Percentiles rank a stretch among this genome's conserved stretches.
Conservation (phyloP, 23 red algal genomes). For the Pyropia yezoensis region DNA sequence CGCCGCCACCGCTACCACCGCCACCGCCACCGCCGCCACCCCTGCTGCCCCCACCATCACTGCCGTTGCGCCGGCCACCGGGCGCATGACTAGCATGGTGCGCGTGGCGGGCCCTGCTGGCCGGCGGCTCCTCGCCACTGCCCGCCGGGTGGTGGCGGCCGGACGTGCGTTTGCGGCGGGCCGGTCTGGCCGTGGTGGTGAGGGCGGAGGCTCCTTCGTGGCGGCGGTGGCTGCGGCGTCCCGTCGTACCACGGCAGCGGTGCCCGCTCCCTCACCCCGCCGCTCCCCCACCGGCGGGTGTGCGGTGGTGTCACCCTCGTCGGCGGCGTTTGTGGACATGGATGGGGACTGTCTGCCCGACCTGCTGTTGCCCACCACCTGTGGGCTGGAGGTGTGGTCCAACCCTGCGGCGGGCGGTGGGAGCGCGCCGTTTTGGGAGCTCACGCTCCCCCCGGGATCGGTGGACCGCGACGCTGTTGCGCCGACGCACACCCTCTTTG, state of each 20-base stretch:
- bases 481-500: conserved; percentile 12
- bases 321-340: conserved; percentile 69
- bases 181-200: too few species aligned
- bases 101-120: too few species aligned
- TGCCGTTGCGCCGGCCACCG: background rate
- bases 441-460: background rate
- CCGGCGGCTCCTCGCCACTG: too few species aligned
- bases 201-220: too few species aligned
- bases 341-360: conserved; percentile 96
- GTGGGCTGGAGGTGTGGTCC: conserved; percentile 65
- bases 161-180: too few species aligned
- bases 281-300: background rate
- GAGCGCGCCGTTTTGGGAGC: conserved; percentile 33
- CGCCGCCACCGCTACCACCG: too few species aligned
- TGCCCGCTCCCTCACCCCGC: too few species aligned
- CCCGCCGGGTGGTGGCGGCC: too few species aligned
- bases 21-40: background rate
- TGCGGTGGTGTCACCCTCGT: background rate
- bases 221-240: too few species aligned
- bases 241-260: too few species aligned
- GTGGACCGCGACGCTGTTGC: conserved; percentile 9
- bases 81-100: background rate
- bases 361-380: conserved; percentile 61
- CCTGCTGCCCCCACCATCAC: background rate
- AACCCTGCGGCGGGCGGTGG: conserved; percentile 18